Evolutionary conservation across 148 eudicot species (phyloP), one percentile per base, ranked within the genome.

Genomic region (Polygonum maritimum): DNA sequence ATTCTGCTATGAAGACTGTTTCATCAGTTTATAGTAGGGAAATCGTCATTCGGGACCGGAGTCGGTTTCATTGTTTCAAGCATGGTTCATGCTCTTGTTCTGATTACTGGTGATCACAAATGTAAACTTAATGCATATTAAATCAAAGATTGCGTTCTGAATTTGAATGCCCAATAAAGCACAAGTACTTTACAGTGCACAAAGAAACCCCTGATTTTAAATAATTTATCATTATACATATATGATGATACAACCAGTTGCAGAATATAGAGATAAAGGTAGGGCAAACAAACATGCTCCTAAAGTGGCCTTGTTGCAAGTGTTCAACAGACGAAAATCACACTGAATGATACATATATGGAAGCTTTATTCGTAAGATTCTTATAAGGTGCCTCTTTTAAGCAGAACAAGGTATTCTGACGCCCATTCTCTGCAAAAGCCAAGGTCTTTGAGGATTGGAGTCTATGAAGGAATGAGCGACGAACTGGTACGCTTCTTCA

Each of bases 401-500:
- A 74, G 97, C 97, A 48, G 98, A 84, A 82, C 84, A 88, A 3
- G 98, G 98, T 81, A 90, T 82, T 81, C 87, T 85, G 69, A 86
- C 57, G 51, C 88, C 98, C 96, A 94, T 85, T 85, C 91, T 88
- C 35, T 82, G 89, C 18, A 89, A 89, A 75, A 90, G 76, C 98
- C 97, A 94, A 63, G 96, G 89, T 69, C 88, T 85, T 13, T 94
- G 83, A 19, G 80, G 83, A 86, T 92, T 85, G 21, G 97, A 89
- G 48, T 94, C 97, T 2, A 94, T 85, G 73, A 88, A 94, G 74
- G 87, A 79, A 79, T 90, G 96, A 40, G 78, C 75, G n/a, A 90
- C 78, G 81, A 94, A 94, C 76, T 92, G 87, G 48, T 80, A 88
- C n/a, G 91, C 97, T 81, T 90, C 97, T 82, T 92, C 92, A 35